Evolutionary conservation across 441 rosid genomes (phyloP).

Genomic region (Breynia disticha): DNA sequence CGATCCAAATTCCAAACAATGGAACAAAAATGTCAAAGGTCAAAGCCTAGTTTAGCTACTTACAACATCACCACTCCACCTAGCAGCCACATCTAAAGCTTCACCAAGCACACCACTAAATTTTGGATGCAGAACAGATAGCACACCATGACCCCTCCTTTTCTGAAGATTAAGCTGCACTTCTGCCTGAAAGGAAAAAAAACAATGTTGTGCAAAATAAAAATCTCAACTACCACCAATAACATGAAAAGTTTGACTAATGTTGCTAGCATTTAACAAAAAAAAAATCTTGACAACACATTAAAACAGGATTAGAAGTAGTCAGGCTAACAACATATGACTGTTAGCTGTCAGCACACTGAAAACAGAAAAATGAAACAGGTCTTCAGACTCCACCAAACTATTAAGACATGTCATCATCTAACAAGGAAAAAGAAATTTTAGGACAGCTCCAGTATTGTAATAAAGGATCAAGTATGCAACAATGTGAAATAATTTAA

Average conservation of each 20-base stretch:
- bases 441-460: no score
- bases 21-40: slow-evolving; percentile 10
- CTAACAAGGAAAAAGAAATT: no score
- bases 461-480: no score
- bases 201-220: not conserved
- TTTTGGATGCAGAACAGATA: slow-evolving; percentile 88
- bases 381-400: no score
- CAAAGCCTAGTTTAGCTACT: slow-evolving; percentile 28
- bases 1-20: slow-evolving; percentile 12
- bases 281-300: no score
- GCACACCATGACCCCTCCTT: slow-evolving; percentile 89
- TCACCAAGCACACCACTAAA: slow-evolving; percentile 97
- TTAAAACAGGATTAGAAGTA: no score
- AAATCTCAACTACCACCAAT: not conserved
- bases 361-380: no score
- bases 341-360: no score
- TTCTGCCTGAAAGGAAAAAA: slow-evolving; percentile 70
- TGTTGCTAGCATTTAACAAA: not conserved
- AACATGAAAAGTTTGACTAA: not conserved
- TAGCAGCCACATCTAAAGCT: slow-evolving; percentile 89
- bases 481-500: no score
- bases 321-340: no score
- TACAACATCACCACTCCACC: slow-evolving; percentile 99
- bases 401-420: no score
- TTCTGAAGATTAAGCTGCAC: slow-evolving; percentile 95